Base-by-base conservation (phyloP, 1,284 basidiomycete genomes). In the Spongiforma sp. region DNA sequence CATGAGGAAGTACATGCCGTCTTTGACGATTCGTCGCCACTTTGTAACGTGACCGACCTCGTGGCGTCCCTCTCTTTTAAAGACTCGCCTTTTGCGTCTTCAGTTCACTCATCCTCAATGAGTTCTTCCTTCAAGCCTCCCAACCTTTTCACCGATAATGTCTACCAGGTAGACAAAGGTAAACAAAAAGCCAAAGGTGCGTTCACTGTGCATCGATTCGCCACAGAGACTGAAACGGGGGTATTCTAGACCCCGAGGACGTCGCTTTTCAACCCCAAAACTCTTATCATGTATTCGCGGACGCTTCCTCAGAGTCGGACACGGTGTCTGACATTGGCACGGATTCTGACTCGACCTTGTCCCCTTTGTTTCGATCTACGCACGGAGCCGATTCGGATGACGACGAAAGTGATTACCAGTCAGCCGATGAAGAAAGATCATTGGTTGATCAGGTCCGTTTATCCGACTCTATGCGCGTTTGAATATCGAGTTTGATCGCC, bases 121-220 rank as follows among this genome's bases (percentile, higher is more conserved):
- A n/a, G 62, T 33, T 19, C 58, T 12, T 8, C 21, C n/a, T 46
- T 30, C 10, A 52, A 53, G 61, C 66, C 69, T 34, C 72, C 71
- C 37, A 55, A 70, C 5, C 14, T 71, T 24, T 73, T 75, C 37
- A 3, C 6, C 5, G 14, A 57, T 15, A 48, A 63, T 15, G 48
- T 68, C n/a, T 4, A 2, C 11, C 48, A 36, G 17, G 5, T 65
- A 12, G 72, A 73, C 46, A 74, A 75, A 52, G 73, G 69, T 5
- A 73, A 73, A 43, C 57, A n/a, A 63, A 73, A 61, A 37, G 72
- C 67, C 0, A 43, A 68, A 32, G 73, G 74, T 66, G 19, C n/a
- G 61, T 50, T 11, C 59, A 3, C 11, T 52, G 8, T 15, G 3
- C 10, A 34, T 37, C 0, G 26, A 17, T 2, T 9, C 5, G 21